Base-by-base conservation (phyloP, 2,329 filamentous ascomycete species). In the Pyrenophora graminea region DNA sequence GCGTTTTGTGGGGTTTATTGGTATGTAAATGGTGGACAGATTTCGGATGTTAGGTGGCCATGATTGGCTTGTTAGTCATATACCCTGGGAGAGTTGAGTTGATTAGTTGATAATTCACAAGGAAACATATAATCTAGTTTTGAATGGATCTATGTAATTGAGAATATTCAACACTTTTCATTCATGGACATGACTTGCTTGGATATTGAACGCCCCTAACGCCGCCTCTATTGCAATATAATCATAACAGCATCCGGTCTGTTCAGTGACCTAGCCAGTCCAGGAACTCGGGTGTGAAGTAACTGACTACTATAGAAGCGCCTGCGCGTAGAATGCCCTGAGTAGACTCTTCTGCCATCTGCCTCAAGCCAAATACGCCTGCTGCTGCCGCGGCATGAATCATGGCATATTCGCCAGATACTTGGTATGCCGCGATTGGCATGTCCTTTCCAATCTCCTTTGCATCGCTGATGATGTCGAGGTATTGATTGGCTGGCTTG, bases 381-480 rank as follows among this genome's bases (percentile, higher is more conserved):
- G 94, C 93, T 74, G 96, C 96, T 41, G 94, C 94, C 17, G 84
- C 94, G 0, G 94, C 94, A 69, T 97, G 91, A 45, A 99, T 94
- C 94, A 97, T 97, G 59, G 94, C 92, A 70, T 88, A 99, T 78
- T 99, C 94, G 62, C 94, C 94, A 66, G 89, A 94, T 52, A 99
- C 94, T 74, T 99, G 94, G 74, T 99, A 99, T 18, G 94, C 93
- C 1, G 94, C 93, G 31, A 99, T 83, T 2, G 94, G 94, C 74
- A 97, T 82, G 73, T 97, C 91, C 70, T 87, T 88, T 52, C 90
- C 93, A 46, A 97, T 83, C 46, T 97, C 91, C 79, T 96, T 97
- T 45, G 94, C 94, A 70, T 99, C 94, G 62, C 90, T 91, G 73
- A 99, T 97, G 66, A 99, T 96, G 75, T 99, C 94, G 39, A 99